Evolutionary conservation across 1,284 basidiomycete species (phyloP).

Genomic region (Psilocybe mexicana): DNA sequence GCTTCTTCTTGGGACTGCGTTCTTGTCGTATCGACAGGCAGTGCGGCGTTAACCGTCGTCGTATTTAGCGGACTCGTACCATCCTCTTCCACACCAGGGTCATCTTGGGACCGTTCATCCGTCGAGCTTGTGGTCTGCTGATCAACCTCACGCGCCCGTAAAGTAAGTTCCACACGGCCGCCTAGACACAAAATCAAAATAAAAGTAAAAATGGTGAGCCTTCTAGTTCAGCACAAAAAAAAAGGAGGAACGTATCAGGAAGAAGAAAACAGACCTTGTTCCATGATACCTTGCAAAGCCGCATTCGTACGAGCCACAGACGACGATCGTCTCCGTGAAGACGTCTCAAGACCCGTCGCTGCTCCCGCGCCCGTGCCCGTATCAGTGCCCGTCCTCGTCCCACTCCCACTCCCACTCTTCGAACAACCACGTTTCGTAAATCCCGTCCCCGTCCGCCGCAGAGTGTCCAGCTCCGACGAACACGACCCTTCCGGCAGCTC

Average conservation of each 20-base stretch:
- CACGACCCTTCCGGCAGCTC: conserved; percentile 25
- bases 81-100: neutral
- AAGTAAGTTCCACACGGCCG: conserved; percentile 59
- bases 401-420: no score
- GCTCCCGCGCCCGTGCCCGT: conserved; percentile 6
- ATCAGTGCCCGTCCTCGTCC: no score
- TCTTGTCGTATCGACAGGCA: neutral
- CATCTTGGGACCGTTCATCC: neutral
- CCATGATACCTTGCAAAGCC: conserved; percentile 67
- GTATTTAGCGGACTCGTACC: neutral
- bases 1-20: neutral
- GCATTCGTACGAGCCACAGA: conserved; percentile 35
- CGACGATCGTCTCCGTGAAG: conserved; percentile 30
- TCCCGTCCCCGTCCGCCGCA: conserved; percentile 17
- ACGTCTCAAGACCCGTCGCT: conserved; percentile 31
- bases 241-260: neutral
- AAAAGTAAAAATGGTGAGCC: neutral
- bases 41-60: neutral
- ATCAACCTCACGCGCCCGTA: conserved; percentile 28
- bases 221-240: neutral
- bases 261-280: conserved; percentile 50
- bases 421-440: conserved; percentile 4
- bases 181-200: conserved; percentile 36
- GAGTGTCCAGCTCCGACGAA: conserved; percentile 15
- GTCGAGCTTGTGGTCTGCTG: neutral